Conservation (phyloP, 2,329 filamentous ascomycete genomes). For the Macrophomina tecta region DNA sequence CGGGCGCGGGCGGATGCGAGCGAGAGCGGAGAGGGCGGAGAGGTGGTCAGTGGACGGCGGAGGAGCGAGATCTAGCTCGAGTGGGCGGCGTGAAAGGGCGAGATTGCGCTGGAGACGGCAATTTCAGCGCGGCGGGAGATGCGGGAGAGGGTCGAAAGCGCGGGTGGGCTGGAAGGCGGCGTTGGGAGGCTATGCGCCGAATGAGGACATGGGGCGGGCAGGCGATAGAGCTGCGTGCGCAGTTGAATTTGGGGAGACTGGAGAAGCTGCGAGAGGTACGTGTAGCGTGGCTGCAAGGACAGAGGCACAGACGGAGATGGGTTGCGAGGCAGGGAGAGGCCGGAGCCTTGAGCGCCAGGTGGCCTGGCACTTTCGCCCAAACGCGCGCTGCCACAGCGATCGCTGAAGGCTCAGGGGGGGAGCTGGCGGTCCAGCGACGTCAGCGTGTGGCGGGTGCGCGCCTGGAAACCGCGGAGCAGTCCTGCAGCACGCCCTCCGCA, state of each 20-base stretch:
- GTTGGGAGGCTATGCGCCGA: background rate
- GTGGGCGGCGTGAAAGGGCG: background rate
- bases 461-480: background rate
- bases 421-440: background rate
- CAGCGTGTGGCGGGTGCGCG: background rate
- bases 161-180: background rate
- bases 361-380: conserved; percentile 6
- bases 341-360: conserved; percentile 13
- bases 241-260: conserved; percentile 3
- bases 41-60: conserved; percentile 20
- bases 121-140: conserved; percentile 14
- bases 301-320: conserved; percentile 22
- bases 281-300: conserved; percentile 23
- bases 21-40: conserved; percentile 7
- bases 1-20: conserved; percentile 13
- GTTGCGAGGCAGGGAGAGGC: conserved; percentile 23
- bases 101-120: conserved; percentile 11
- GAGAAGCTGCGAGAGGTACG: background rate
- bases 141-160: background rate
- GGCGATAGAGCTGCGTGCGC: background rate
- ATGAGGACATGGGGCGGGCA: background rate
- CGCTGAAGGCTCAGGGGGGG: background rate
- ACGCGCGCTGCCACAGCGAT: background rate
- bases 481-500: background rate
- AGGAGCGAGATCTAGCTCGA: conserved; percentile 2